These are phyloP conservation scores for Leccinum cinnamomeum DNA, from an alignment of 1,284 basidiomycete species.

Conservation along the genomic window DNA sequence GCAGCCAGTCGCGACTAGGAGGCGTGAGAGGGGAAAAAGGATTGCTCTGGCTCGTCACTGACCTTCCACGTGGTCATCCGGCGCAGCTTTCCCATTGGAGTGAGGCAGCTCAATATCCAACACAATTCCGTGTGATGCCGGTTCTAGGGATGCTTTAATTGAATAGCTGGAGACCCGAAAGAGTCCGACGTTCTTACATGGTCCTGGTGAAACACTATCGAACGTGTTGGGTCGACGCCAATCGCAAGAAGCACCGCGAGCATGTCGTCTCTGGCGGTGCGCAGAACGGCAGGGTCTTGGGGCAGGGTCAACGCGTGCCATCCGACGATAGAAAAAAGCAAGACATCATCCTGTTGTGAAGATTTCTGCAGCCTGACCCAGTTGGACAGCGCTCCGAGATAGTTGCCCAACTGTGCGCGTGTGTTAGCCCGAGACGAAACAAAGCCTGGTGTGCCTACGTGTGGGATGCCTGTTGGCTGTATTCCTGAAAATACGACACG, in stretches of 20 bases:
- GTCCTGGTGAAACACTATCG: conserved; percentile 80
- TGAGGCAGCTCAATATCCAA: conserved; percentile 88
- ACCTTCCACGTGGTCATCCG: conserved; percentile 98
- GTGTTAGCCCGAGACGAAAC: conserved; percentile 7
- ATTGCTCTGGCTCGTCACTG: conserved; percentile 13
- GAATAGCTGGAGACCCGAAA: conserved; percentile 38
- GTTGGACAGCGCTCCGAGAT: conserved; percentile 85
- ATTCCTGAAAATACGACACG: conserved; percentile 77
- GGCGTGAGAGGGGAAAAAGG: conserved; percentile 4
- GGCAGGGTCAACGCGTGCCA: conserved; percentile 93
- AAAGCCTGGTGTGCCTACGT: conserved; percentile 49
- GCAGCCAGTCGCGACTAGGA: conserved; percentile 73
- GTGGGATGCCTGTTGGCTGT: conserved; percentile 83
- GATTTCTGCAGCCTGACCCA: conserved; percentile 82
- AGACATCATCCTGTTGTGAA: conserved; percentile 55
- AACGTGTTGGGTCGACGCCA: conserved; percentile 79
- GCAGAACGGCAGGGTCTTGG: conserved; percentile 70
- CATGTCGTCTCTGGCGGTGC: conserved; percentile 70
- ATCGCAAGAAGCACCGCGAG: conserved; percentile 83
- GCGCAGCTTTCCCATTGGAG: conserved; percentile 79
- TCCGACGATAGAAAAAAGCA: conserved; percentile 88
- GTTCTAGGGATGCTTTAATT: conserved; percentile 50
- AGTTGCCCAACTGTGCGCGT: conserved; percentile 79
- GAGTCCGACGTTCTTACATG: conserved; percentile 52
- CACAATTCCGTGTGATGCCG: conserved; percentile 85